phyloP scores from a whole-genome alignment of 306 rosid genomes.

The Fagus crenata region DNA sequence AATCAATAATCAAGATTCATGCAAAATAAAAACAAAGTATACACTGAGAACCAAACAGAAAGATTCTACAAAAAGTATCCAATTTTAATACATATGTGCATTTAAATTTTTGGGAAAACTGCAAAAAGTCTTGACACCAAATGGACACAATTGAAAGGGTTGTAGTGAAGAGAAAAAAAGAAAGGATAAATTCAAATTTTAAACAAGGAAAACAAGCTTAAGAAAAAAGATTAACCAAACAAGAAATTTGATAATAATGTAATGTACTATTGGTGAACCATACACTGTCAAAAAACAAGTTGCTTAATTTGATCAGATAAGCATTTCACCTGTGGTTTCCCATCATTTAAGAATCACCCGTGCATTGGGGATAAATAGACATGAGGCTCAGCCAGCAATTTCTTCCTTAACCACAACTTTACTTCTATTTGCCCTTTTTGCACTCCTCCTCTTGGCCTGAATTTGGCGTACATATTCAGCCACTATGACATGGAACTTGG shows the following conservation, averaged over 20 bases:
- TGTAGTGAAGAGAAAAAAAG: not conserved
- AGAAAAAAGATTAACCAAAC: not conserved
- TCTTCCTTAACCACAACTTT: slow-evolving; percentile 34
- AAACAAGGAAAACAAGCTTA: not conserved
- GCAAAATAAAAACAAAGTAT: no score
- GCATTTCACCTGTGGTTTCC: not conserved
- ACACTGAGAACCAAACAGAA: not conserved
- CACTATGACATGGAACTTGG: slow-evolving; percentile 53
- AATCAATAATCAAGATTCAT: no score
- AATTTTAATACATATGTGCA: no score
- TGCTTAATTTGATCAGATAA: not conserved
- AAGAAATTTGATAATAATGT: not conserved
- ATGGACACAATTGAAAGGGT: not conserved
- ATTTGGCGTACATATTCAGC: slow-evolving; percentile 50
- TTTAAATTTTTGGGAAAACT: not conserved
- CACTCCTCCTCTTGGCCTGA: slow-evolving; percentile 43
- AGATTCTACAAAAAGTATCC: no score
- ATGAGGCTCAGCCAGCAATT: slow-evolving; percentile 24
- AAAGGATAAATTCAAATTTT: not conserved
- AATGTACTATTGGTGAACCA: not conserved
- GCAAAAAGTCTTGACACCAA: not conserved
- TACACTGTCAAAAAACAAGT: not conserved
- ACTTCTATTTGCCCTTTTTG: slow-evolving; percentile 24
- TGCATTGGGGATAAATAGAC: not conserved
- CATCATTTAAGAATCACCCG: not conserved